phyloP scores from a whole-genome alignment of 140 eudicot species.

The Bidens hawaiensis region DNA sequence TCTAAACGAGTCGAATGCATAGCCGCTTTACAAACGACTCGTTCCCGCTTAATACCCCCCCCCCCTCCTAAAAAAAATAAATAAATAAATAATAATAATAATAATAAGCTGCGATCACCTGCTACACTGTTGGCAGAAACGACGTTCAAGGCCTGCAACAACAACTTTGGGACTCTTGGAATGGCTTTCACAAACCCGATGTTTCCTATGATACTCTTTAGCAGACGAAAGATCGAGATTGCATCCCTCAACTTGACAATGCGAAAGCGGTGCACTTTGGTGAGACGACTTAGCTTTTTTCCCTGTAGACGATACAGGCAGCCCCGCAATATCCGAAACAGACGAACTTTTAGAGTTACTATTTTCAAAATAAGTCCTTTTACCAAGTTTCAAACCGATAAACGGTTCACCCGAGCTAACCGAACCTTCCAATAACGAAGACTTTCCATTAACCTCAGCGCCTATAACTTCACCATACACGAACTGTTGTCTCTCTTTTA shows the following conservation, averaged over 20 bases:
- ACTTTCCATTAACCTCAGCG: slow-evolving; percentile 32
- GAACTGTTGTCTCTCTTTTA: slow-evolving; percentile 42
- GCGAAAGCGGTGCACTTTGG: slow-evolving; percentile 36
- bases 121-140: slow-evolving; percentile 98
- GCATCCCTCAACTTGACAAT: slow-evolving; percentile 91
- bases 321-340: slow-evolving; percentile 26
- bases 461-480: slow-evolving; percentile 33
- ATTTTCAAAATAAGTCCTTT: slow-evolving; percentile 77
- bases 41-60: no score
- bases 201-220: slow-evolving; percentile 86
- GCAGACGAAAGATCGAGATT: slow-evolving; percentile 72
- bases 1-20: background rate
- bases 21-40: background rate
- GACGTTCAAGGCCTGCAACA: slow-evolving; percentile 59
- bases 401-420: slow-evolving; percentile 63
- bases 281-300: slow-evolving; percentile 49
- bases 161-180: slow-evolving; percentile 66
- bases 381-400: slow-evolving; percentile 72
- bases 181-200: slow-evolving; percentile 80
- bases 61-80: no score
- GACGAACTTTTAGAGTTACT: slow-evolving; percentile 34
- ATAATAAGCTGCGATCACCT: slow-evolving; percentile 48
- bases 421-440: slow-evolving; percentile 47
- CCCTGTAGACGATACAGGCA: slow-evolving; percentile 28
- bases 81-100: no score